A percentile compares a stretch with the other conserved stretches of the same genome.
Conservation (phyloP, 148 eudicot species). For the Pouteria glomerata region DNA sequence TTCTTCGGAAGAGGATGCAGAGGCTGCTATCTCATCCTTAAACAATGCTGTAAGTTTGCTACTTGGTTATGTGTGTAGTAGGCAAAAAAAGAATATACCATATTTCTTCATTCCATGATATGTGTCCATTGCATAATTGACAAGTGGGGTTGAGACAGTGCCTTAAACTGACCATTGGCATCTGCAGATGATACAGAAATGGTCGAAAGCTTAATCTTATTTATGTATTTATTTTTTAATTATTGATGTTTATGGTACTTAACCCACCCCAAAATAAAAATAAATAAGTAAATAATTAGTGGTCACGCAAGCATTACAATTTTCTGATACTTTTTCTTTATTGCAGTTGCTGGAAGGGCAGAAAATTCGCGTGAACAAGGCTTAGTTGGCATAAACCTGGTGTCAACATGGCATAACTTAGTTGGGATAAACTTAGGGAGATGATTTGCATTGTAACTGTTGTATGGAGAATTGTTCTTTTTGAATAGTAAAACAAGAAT, state of each 20-base stretch:
- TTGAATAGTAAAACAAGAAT: background rate
- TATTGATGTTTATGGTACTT: too few species aligned
- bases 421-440: background rate
- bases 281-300: too few species aligned
- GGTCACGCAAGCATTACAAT: background rate
- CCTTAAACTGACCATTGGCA: background rate
- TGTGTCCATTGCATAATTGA: too few species aligned
- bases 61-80: background rate
- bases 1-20: slow-evolving; percentile 88
- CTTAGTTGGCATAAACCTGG: slow-evolving; percentile 24
- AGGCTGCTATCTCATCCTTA: slow-evolving; percentile 68
- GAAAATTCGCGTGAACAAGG: slow-evolving; percentile 82
- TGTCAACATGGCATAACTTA: background rate
- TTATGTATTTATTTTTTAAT: too few species aligned
- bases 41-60: slow-evolving; percentile 67
- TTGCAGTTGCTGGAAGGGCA: slow-evolving; percentile 90
- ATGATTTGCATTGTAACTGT: background rate
- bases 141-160: too few species aligned
- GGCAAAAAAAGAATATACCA: too few species aligned
- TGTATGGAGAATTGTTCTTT: background rate
- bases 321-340: background rate
- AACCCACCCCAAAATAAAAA: too few species aligned
- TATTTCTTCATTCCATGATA: too few species aligned
- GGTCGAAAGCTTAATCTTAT: too few species aligned
- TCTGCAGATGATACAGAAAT: too few species aligned